Conservation (phyloP, 2,329 filamentous ascomycete genomes). For the Chalara sp. region DNA sequence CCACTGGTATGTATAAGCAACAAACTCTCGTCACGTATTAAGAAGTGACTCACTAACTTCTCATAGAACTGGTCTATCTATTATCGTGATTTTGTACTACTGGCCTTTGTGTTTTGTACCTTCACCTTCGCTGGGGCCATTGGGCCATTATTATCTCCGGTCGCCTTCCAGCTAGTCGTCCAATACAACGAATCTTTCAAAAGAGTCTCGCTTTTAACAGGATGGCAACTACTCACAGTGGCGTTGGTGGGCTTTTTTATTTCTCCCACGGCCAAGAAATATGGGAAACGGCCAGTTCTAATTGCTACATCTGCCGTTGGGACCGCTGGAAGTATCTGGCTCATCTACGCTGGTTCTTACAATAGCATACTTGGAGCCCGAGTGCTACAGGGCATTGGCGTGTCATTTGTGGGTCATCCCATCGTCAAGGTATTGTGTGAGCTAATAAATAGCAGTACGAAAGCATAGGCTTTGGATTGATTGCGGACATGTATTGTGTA, state of each 20-base stretch:
- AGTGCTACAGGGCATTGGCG: neutral
- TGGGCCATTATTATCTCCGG: no score
- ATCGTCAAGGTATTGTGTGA: neutral
- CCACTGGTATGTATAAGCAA: no score
- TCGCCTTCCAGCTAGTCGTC: no score
- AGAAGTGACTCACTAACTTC: no score
- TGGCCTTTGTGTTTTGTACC: no score
- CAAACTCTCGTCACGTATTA: no score
- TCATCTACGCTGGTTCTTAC: neutral
- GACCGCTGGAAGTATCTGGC: neutral
- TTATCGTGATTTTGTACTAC: no score
- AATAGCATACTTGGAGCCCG: neutral
- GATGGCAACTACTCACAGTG: slow-evolving; percentile 10
- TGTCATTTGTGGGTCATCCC: neutral
- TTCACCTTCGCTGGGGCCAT: no score
- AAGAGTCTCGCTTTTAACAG: slow-evolving; percentile 7
- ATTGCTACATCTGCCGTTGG: neutral
- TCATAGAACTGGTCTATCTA: no score
- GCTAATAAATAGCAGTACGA: no score
- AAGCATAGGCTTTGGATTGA: neutral
- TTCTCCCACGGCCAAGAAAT: slow-evolving; percentile 1
- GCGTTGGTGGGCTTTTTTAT: slow-evolving; percentile 7
- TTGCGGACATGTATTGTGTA: neutral
- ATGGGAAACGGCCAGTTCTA: slow-evolving; percentile 3
- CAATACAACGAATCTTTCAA: slow-evolving; percentile 5